Evolutionary conservation across 306 rosid genomes (phyloP), one percentile per base, ranked within the genome.

Genomic region (Pyrus bretschneideri): DNA sequence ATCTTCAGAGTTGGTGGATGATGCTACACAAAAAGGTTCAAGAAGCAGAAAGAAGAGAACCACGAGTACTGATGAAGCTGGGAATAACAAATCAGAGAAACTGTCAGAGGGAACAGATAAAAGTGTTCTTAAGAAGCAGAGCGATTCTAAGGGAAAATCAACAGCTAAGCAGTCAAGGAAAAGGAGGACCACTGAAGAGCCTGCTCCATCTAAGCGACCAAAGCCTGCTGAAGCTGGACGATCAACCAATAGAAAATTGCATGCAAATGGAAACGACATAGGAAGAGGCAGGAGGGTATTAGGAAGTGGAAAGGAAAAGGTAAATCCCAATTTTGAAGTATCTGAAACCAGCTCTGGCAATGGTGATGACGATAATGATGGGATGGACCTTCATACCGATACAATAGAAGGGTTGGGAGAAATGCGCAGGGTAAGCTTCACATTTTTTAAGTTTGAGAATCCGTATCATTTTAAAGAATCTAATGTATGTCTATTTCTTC

Each of bases 351-450:
- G 88, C 79, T 85, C 89, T 46, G 72, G 83, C 79, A 81, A 80
- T 64, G 78, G 73, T 66, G 89, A 77, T 67, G 84, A 81, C 23
- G 76, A 81, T 77, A 82, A 81, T 71, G 88, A 76, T 33, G 76
- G 22, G 22, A 46, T 74, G 72, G 85, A 82, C 71, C 69, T 62
- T 70, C 80, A 78, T 45, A 61, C 29, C 67, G 83, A 75, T 67
- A 67, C 66, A 46, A 44, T 78, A 66, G 64, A 74, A 80, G 81
- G 33, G 71, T 77, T 87, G 13, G 83, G 72, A 70, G 81, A 81
- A 71, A 75, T 84, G 77, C 89, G 96, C 76, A 83, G 88, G 90
- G 98, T 93, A 84, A 78, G 94, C 59, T 73, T 76, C 68, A 23
- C 25, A 62, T 38, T 38, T 25, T 64, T 66, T 3, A 49, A 6